These are phyloP conservation scores for Linaria vulgaris DNA, from an alignment of 257 asterid genomes.

Conservation along the genomic window DNA sequence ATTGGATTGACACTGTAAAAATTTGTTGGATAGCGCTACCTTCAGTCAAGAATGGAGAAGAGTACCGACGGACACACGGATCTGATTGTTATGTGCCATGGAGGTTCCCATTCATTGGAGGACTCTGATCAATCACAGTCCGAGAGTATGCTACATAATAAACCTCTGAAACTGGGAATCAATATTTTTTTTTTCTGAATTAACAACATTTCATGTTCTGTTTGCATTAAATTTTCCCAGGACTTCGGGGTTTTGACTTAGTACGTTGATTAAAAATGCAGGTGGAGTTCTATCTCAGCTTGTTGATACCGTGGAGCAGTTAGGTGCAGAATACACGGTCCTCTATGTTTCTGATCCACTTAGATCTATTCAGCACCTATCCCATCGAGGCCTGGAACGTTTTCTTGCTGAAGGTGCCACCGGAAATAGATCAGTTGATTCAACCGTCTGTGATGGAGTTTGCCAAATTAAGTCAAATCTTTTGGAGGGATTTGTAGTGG, in stretches of 20 bases:
- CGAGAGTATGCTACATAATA: conserved; percentile 49
- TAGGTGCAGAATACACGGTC: conserved; percentile 63
- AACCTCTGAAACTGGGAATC: neutral
- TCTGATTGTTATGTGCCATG: conserved; percentile 70
- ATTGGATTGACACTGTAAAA: conserved; percentile 20
- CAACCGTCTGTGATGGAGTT: conserved; percentile 73
- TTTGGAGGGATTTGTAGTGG: conserved; percentile 86
- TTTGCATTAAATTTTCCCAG: conserved; percentile 13
- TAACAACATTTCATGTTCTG: conserved; percentile 11
- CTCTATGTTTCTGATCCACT: conserved; percentile 80
- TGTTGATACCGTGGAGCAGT: conserved; percentile 53
- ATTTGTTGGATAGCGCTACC: conserved; percentile 52
- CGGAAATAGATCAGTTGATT: conserved; percentile 45
- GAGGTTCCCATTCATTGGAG: conserved; percentile 35
- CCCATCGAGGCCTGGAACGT: conserved; percentile 58
- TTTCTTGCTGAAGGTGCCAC: conserved; percentile 75
- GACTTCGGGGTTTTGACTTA: conserved; percentile 18
- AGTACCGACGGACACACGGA: conserved; percentile 46
- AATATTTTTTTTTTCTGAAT: conserved; percentile 13
- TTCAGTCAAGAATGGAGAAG: conserved; percentile 56
- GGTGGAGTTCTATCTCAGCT: conserved; percentile 71
- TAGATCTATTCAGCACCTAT: conserved; percentile 43
- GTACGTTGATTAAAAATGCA: conserved; percentile 39
- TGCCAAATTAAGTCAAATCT: conserved; percentile 87
- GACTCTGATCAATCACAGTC: conserved; percentile 48